Conservation (phyloP, 129 eudicot genomes). For the Dittrichia graveolens region DNA sequence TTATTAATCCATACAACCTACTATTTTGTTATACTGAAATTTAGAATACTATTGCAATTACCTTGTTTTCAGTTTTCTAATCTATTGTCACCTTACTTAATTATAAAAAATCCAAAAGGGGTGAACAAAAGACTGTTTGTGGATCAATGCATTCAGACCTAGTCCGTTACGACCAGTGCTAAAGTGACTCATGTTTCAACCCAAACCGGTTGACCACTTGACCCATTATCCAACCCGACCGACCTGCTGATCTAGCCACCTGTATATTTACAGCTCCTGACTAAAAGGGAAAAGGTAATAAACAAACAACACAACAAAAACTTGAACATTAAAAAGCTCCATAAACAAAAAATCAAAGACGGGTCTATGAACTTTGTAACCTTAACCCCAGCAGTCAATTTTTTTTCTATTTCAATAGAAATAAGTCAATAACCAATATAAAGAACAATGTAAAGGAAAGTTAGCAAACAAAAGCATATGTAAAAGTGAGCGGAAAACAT, state of each 20-base stretch:
- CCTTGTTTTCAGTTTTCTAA: neutral
- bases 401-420: neutral
- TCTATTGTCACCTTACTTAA: neutral
- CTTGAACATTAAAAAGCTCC: conserved; percentile 2
- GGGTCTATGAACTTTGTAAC: neutral
- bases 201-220: neutral
- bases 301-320: conserved; percentile 8
- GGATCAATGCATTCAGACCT: neutral
- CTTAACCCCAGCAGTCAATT: conserved; percentile 2
- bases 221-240: neutral
- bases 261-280: neutral
- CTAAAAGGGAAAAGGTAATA: neutral
- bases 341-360: neutral
- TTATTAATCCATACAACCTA: neutral
- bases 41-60: neutral
- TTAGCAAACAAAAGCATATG: conserved; percentile 19
- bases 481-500: conserved; percentile 14
- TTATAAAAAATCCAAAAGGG: too few relatives aligned
- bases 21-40: neutral
- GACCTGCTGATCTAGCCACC: too few relatives aligned
- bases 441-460: neutral
- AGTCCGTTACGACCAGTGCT: neutral
- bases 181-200: neutral
- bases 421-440: neutral
- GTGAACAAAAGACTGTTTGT: neutral